These are phyloP conservation scores for Grosmannia penicillata DNA, from an alignment of 2,329 filamentous ascomycete genomes.

Conservation along the genomic window DNA sequence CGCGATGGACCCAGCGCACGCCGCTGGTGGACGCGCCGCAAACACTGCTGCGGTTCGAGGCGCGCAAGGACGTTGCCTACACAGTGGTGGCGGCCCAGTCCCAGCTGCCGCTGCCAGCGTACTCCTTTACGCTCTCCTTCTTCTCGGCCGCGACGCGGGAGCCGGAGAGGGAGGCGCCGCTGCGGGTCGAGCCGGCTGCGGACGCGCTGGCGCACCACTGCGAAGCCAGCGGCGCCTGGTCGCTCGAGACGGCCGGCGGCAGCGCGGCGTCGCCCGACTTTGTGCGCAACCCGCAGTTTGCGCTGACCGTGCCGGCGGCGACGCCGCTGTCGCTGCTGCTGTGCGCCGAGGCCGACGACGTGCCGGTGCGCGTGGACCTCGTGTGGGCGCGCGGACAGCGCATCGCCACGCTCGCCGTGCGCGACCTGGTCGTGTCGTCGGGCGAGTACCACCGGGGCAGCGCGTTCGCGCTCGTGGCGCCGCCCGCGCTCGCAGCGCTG, in stretches of 20 bases:
- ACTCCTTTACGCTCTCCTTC: conserved; percentile 77
- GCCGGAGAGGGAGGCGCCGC: too few relatives aligned
- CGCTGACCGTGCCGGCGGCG: conserved; percentile 38
- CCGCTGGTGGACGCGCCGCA: conserved; percentile 93
- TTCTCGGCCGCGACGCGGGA: conserved; percentile 41
- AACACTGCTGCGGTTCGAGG: conserved; percentile 64
- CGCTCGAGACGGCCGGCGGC: conserved; percentile 64
- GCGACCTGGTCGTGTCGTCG: conserved; percentile 69
- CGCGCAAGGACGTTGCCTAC: conserved; percentile 25
- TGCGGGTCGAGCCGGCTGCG: conserved; percentile 42
- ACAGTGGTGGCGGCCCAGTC: conserved; percentile 52
- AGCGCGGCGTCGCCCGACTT: conserved; percentile 65
- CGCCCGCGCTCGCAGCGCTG: too few relatives aligned
- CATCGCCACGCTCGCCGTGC: conserved; percentile 51
- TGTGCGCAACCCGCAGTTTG: conserved; percentile 78
- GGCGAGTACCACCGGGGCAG: conserved; percentile 80
- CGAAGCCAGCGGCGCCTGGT: conserved; percentile 58
- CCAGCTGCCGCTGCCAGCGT: conserved; percentile 54
- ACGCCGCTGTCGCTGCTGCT: conserved; percentile 61
- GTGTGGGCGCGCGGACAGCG: conserved; percentile 57
- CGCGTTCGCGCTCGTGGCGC: conserved; percentile 45
- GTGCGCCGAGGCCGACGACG: conserved; percentile 47
- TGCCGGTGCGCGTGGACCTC: conserved; percentile 73
- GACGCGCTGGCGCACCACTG: conserved; percentile 42
- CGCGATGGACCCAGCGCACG: conserved; percentile 47